Evolutionary conservation across 176 grass and related monocot genomes (phyloP).

Genomic region (Canna indica): DNA sequence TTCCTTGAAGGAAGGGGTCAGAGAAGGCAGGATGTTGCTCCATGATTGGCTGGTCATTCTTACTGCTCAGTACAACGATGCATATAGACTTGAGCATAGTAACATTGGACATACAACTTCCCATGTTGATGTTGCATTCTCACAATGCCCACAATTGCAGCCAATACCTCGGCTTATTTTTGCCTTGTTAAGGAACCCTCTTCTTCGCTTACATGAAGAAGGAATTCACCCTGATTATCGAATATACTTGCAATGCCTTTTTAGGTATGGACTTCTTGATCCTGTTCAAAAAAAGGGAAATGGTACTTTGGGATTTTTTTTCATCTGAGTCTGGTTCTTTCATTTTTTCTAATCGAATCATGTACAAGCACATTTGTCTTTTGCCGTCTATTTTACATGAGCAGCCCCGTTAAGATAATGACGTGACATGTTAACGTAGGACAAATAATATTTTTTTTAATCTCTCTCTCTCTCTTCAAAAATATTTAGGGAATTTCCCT

Average conservation of each 20-base stretch:
- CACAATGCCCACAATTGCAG: conserved; percentile 70
- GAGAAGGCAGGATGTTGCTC: conserved; percentile 69
- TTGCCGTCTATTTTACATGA: too few relatives aligned
- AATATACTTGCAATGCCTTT: conserved; percentile 95
- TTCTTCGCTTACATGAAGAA: conserved; percentile 92
- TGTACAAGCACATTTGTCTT: too few relatives aligned
- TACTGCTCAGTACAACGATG: conserved; percentile 53
- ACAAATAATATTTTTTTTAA: too few relatives aligned
- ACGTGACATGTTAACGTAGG: too few relatives aligned
- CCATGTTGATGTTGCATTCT: conserved; percentile 72
- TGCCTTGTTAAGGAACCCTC: conserved; percentile 76
- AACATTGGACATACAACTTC: conserved; percentile 35
- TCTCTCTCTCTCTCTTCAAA: too few relatives aligned
- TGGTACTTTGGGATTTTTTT: too few relatives aligned
- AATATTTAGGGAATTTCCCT: too few relatives aligned
- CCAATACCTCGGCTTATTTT: conserved; percentile 75
- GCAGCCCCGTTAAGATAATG: too few relatives aligned
- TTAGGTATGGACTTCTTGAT: conserved; percentile 41
- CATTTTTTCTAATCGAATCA: too few relatives aligned
- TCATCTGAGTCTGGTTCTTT: too few relatives aligned
- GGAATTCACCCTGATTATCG: conserved; percentile 95
- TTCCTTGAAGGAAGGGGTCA: conserved; percentile 83
- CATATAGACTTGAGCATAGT: conserved; percentile 22
- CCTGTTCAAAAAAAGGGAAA: neutral
- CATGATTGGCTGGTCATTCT: conserved; percentile 89